Conservation (phyloP, 108 stramenopile species). For the Pelagomonas calceolata region DNA sequence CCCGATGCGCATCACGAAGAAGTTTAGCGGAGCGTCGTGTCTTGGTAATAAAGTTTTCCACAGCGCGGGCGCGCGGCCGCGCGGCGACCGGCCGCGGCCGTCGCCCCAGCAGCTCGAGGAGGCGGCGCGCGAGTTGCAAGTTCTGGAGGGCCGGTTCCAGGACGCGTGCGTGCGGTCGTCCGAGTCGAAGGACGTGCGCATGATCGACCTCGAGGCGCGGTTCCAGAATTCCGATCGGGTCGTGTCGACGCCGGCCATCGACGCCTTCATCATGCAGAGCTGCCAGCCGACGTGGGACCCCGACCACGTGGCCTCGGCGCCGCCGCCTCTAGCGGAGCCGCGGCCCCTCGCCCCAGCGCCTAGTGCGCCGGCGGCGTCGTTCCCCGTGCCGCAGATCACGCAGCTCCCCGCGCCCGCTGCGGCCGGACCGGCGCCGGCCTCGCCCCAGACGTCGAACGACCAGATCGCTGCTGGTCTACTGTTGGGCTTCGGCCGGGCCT, state of each 20-base stretch:
- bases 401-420: too few relatives aligned
- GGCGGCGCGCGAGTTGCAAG: slow-evolving; percentile 19
- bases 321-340: too few relatives aligned
- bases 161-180: not conserved
- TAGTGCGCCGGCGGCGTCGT: too few relatives aligned
- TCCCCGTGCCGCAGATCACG: too few relatives aligned
- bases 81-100: too few relatives aligned
- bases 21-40: slow-evolving; percentile 67
- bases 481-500: not conserved
- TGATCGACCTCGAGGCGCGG: slow-evolving; percentile 20
- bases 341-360: too few relatives aligned
- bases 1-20: slow-evolving; percentile 96
- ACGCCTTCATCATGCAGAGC: slow-evolving; percentile 11
- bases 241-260: slow-evolving; percentile 23
- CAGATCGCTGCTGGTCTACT: not conserved
- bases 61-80: not conserved
- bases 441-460: not conserved
- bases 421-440: too few relatives aligned
- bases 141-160: slow-evolving; percentile 25
- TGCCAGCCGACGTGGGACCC: not conserved
- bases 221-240: not conserved
- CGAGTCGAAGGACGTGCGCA: not conserved
- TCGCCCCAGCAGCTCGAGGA: slow-evolving; percentile 1
- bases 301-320: not conserved
- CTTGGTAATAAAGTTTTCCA: slow-evolving; percentile 25